phyloP scores from a whole-genome alignment of 179 eudicot genomes.

The Beta corolliflora region DNA sequence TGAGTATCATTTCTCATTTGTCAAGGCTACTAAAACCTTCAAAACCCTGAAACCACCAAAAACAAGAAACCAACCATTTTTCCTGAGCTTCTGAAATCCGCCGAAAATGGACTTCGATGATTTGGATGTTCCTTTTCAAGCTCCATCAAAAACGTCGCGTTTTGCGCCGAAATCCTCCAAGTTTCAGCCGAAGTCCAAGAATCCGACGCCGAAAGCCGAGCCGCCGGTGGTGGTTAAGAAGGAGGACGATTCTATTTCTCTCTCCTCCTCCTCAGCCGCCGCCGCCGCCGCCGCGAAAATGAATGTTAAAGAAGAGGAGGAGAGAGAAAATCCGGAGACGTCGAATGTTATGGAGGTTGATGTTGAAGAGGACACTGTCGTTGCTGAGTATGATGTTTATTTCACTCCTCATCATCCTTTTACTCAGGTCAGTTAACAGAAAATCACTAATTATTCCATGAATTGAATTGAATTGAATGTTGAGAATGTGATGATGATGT shows the following conservation, averaged over 20 bases:
- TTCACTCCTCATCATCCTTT: slow-evolving; percentile 38
- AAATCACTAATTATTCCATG: too few species aligned
- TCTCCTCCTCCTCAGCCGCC: not conserved
- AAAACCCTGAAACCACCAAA: not conserved
- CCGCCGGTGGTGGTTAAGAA: slow-evolving; percentile 24
- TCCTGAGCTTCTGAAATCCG: not conserved
- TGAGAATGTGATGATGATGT: not conserved
- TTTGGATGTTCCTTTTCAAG: slow-evolving; percentile 38
- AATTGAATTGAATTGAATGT: not conserved
- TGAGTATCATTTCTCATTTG: too few species aligned
- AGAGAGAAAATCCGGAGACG: not conserved
- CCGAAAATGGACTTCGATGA: slow-evolving; percentile 61
- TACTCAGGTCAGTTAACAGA: slow-evolving; percentile 35
- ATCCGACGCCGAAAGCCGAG: slow-evolving; percentile 16
- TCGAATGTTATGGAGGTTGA: slow-evolving; percentile 7
- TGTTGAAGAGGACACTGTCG: slow-evolving; percentile 49
- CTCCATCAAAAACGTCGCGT: slow-evolving; percentile 29
- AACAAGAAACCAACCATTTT: too few species aligned
- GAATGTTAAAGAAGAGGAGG: slow-evolving; percentile 32
- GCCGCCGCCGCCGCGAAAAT: not conserved
- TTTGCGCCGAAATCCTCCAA: slow-evolving; percentile 62
- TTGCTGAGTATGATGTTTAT: slow-evolving; percentile 81
- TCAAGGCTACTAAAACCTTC: too few species aligned
- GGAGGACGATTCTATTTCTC: slow-evolving; percentile 32
- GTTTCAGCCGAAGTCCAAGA: slow-evolving; percentile 39